Evolutionary conservation across 2,329 filamentous ascomycete genomes (phyloP).

Genomic region (Colletotrichum siamense): DNA sequence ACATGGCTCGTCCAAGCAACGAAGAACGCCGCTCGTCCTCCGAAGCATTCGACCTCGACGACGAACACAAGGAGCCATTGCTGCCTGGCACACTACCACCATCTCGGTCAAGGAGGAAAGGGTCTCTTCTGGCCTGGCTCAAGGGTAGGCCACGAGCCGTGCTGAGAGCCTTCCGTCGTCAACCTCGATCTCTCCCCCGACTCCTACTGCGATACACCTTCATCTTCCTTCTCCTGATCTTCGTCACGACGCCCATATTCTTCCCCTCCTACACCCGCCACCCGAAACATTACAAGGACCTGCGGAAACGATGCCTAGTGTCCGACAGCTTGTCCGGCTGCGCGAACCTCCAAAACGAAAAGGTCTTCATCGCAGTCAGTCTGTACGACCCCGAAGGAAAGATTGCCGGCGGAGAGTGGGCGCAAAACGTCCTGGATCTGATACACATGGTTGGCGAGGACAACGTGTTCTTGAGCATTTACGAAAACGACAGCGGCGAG

Average conservation of each 20-base stretch:
- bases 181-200: slow-evolving; percentile 11
- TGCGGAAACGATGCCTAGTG: slow-evolving; percentile 35
- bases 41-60: slow-evolving; percentile 7
- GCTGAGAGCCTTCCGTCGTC: slow-evolving; percentile 14
- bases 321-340: slow-evolving; percentile 34
- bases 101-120: neutral
- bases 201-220: slow-evolving; percentile 27
- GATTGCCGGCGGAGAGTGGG: slow-evolving; percentile 70
- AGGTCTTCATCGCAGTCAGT: slow-evolving; percentile 76
- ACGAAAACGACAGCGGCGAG: slow-evolving; percentile 72
- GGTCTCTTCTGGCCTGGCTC: slow-evolving; percentile 5
- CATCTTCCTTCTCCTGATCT: slow-evolving; percentile 34
- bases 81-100: neutral
- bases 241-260: slow-evolving; percentile 38
- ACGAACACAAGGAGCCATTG: slow-evolving; percentile 9
- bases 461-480: slow-evolving; percentile 75
- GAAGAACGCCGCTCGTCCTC: neutral
- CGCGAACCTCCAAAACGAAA: slow-evolving; percentile 57
- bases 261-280: slow-evolving; percentile 48
- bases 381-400: slow-evolving; percentile 69
- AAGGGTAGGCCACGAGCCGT: slow-evolving; percentile 3
- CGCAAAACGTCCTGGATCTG: slow-evolving; percentile 62
- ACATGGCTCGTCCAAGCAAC: neutral
- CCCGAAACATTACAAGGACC: slow-evolving; percentile 41
- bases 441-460: slow-evolving; percentile 70